A percentile compares a stretch with the other conserved stretches of the same genome.
Evolutionary conservation across 208 protist genomes (phyloP).

Genomic region (Trypanosoma grayi): DNA sequence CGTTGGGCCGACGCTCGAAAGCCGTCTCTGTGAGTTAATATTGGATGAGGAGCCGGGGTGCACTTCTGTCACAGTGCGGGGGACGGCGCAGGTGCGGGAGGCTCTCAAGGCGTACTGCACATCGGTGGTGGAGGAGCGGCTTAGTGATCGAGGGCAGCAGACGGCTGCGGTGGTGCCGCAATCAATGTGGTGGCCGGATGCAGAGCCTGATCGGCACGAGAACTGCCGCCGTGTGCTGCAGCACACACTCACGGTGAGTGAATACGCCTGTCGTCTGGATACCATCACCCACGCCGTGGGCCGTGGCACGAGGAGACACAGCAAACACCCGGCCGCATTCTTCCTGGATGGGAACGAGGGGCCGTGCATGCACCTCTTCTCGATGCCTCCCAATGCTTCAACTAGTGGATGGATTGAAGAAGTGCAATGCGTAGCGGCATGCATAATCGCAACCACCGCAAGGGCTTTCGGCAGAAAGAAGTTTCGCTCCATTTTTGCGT

Average conservation of each 20-base stretch:
- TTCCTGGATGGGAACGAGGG: conserved; percentile 9
- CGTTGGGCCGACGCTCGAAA: not conserved
- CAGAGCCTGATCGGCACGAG: not conserved
- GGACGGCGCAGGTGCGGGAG: not conserved
- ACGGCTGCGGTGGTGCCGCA: not conserved
- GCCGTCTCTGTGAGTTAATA: not conserved
- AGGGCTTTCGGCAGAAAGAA: conserved; percentile 1
- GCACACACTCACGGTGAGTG: conserved; percentile 1
- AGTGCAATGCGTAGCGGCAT: conserved; percentile 2
- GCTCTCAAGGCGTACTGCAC: conserved; percentile 2
- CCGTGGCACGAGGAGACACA: not conserved
- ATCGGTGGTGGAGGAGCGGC: conserved; percentile 1
- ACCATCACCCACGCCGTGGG: not conserved
- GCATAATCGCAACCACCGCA: conserved; percentile 6
- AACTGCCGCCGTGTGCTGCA: conserved; percentile 1
- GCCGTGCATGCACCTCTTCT: conserved; percentile 12
- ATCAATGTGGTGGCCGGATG: conserved; percentile 1
- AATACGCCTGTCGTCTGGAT: not conserved
- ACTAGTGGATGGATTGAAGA: not conserved
- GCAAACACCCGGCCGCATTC: conserved; percentile 18
- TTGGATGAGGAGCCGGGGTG: not conserved
- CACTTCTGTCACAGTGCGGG: not conserved
- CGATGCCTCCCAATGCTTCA: not conserved
- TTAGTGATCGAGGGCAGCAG: not conserved
- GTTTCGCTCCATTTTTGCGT: conserved; percentile 1